Evolutionary conservation across 768 basidiomycete genomes (phyloP), one percentile per base, ranked within the genome.

Genomic region (Leccinum variicolor): DNA sequence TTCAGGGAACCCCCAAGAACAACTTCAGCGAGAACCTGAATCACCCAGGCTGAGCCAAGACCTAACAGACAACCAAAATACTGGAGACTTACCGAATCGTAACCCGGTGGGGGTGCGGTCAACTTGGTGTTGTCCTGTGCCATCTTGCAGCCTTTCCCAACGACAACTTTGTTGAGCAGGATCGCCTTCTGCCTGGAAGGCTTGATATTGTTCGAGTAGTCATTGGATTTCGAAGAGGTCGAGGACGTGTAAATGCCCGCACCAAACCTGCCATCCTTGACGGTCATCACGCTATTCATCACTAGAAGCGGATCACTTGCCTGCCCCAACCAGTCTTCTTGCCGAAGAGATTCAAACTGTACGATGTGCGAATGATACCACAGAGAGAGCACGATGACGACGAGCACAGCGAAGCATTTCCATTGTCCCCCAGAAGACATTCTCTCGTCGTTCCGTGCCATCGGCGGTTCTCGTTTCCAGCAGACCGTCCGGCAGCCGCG

Each of bases 141-240:
- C 74, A 87, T 74, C 69, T 88, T 90, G 63, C 79, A 83, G 4
- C 85, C 86, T 63, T 82, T 85, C 26, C 87, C 87, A 23, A 87
- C 86, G 14, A 88, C 75, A 19, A 89, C 87, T 64, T 88, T 89
- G 71, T 87, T 89, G 53, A 89, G 72, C n/a, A 89, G 76, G 39
- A 89, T 85, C 0, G 84, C 83, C 62, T 87, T 87, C 60, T 82
- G 69, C 17, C 70, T 68, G 0, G 84, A 87, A 45, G 77, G 72
- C 58, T 78, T 80, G 53, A 79, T 75, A 58, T 86, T 87, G 52
- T 74, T 76, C 11, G 86, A 86, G 65, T 89, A 89, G 69, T 89
- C 87, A 58, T 87, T 84, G 17, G 87, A 86, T 80, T 89, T 89
- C 7, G 87, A 89, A n/a, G 87, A 87, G 1, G 87, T 89, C n/a